Base-by-base conservation (phyloP, 1,139 yeast species). In the Pichia kudriavzevii region DNA sequence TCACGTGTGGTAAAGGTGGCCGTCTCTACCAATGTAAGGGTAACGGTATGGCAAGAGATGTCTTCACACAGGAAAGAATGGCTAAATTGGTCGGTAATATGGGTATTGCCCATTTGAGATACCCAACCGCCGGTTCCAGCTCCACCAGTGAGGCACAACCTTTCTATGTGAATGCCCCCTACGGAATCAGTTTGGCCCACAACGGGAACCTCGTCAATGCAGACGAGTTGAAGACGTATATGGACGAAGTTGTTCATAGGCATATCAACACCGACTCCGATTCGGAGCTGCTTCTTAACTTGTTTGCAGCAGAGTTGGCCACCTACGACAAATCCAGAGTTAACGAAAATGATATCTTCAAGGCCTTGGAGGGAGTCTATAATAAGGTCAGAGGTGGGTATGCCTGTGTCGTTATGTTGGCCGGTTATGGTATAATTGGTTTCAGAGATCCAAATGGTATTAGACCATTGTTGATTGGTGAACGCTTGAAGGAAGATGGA, bases 81-180 rank as follows among this genome's bases (percentile, higher is more conserved):
- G 56, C 64, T 36, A 84, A 84, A 32, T 68, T 93, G 38, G 77
- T 80, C 34, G 99, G 99, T 22, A 83, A 81, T 56, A 84, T 88
- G 93, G 99, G 98, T 41, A 74, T 91, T 45, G 88, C 91, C 25
- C 99, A 91, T 58, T 67, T 91, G 54, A 73, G 99, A 52, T 91
- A 91, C 55, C 99, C 99, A 32, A 91, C 99, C 23, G 97, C 98
- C 25, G 98, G 99, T n/a, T 82, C 95, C 7, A 77, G 85, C 50
- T 93, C 97, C 36, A 91, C 88, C 43, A 79, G 94, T 41, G 99
- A 91, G 62, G 98, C 99, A 4, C 99, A 91, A 64, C 99, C 99
- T 5, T 93, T 91, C 55, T 91, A 93, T 56, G 99, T 91, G 46
- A 91, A 91, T 64, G 79, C 95, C 30, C 98, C 98, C 4, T 91